phyloP scores from a whole-genome alignment of 2,329 filamentous ascomycete genomes.

The Pseudogymnoascus sp. region DNA sequence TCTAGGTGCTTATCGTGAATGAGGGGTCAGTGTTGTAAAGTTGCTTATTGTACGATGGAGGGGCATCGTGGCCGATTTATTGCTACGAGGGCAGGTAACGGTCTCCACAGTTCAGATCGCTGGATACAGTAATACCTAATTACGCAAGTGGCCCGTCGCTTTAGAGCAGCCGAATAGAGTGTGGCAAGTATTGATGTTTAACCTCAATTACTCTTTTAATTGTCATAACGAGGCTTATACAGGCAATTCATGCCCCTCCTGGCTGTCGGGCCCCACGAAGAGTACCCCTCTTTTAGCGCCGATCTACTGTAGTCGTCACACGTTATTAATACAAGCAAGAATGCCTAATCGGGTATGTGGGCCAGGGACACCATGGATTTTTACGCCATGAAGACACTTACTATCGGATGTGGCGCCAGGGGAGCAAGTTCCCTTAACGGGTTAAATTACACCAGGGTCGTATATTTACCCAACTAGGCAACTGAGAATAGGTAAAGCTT shows the following conservation, averaged over 20 bases:
- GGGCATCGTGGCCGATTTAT: constrained; percentile 2
- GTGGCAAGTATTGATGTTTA: neutral
- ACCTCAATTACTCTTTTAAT: neutral
- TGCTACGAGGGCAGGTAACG: neutral
- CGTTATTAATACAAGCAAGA: neutral
- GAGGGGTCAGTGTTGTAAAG: neutral
- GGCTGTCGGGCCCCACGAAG: neutral
- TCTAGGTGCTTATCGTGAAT: neutral
- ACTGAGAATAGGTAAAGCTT: neutral
- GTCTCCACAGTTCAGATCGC: neutral
- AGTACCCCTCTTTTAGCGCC: neutral
- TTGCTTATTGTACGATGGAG: neutral
- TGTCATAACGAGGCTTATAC: neutral
- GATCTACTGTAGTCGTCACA: neutral
- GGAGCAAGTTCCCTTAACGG: neutral
- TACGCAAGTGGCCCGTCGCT: neutral
- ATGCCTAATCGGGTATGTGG: constrained; percentile 4
- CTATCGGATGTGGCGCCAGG: neutral
- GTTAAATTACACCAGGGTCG: neutral
- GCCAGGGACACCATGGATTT: neutral
- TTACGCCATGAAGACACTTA: neutral
- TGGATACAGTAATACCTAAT: constrained; percentile 4
- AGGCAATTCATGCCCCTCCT: neutral
- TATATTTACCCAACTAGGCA: neutral
- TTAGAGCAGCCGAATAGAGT: neutral